These are phyloP conservation scores for Acrocalymma vagum DNA, from an alignment of 2,329 filamentous ascomycete genomes.

Conservation along the genomic window DNA sequence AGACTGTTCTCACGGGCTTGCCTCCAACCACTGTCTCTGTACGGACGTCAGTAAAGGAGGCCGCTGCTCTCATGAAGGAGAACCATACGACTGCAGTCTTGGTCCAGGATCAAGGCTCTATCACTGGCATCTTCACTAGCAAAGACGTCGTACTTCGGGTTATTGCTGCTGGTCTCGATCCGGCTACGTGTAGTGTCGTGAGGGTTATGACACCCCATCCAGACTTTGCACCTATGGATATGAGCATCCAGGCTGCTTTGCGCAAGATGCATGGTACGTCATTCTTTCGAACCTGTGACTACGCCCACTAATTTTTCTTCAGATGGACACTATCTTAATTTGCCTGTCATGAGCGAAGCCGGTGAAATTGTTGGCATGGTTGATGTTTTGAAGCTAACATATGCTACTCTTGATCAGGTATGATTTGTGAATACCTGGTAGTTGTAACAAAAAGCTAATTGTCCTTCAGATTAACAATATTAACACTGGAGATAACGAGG, in stretches of 20 bases:
- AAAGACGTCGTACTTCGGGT: constrained; percentile 98
- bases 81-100: constrained; percentile 97
- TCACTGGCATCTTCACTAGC: constrained; percentile 99
- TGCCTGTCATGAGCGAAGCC: constrained; percentile 96
- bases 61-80: constrained; percentile 96
- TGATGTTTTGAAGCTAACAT: constrained; percentile 96
- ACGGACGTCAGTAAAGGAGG: constrained; percentile 94
- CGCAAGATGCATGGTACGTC: constrained; percentile 94
- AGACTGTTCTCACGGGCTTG: constrained; percentile 90
- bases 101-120: constrained; percentile 95
- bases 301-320: constrained; percentile 22
- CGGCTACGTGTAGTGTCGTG: constrained; percentile 94
- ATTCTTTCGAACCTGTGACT: constrained; percentile 1
- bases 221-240: constrained; percentile 97
- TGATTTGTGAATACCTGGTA: constrained; percentile 24
- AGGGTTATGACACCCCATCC: constrained; percentile 99
- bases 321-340: constrained; percentile 98
- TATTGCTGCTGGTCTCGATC: constrained; percentile 95
- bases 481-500: constrained; percentile 86
- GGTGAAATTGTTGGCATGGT: constrained; percentile 99
- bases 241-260: constrained; percentile 97
- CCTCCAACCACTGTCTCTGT: constrained; percentile 96
- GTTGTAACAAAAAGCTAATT: constrained; percentile 13
- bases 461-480: constrained; percentile 80
- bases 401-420: constrained; percentile 96